Evolutionary conservation across 2,329 filamentous ascomycete species (phyloP), one percentile per base, ranked within the genome.

Genomic region (Fusarium anguioides): DNA sequence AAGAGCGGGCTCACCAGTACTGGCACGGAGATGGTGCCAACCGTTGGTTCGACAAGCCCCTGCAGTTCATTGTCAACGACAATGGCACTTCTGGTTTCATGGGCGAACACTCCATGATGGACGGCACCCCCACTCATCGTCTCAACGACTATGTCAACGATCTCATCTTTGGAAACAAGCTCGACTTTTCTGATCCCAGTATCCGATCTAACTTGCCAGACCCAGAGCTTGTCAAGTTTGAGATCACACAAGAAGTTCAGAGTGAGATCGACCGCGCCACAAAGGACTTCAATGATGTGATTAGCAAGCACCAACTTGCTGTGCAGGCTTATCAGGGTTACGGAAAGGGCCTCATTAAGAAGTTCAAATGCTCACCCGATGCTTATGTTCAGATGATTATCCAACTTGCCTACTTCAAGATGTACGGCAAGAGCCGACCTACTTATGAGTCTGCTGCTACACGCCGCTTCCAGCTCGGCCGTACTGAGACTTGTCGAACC

Each of bases 61-160:
- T 97, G 52, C 95, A 99, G 81, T 98, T 99, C 82, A 97, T 99
- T 77, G 79, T 99, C 82, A 97, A 97, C 80, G 94, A 99, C 78
- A 99, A 99, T 78, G 96, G 96, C 72, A 97, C 96, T 9, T 92
- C 96, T 4, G 96, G 96, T 64, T 99, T 99, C 86, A 95, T 94
- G 86, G 96, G 96, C 75, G 96, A 99, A 82, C 96, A 99, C 86
- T 96, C 92, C 74, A 98, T 99, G 96, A 99, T 99, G 96, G 96
- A 99, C 77, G 96, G 96, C 68, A 99, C 96, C 8, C 94, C 96
- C 2, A 99, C 96, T 4, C 96, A 98, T 81, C 91, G 96, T 41
- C 86, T 99, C 17, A 99, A 97, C 79, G 96, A 99, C 85, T 96
- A 94, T 76, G 87, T 96, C 76, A 96, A 95, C 82, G 89, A 92